phyloP scores from a whole-genome alignment of 2,329 filamentous ascomycete genomes.

The Septoria petroselini region DNA sequence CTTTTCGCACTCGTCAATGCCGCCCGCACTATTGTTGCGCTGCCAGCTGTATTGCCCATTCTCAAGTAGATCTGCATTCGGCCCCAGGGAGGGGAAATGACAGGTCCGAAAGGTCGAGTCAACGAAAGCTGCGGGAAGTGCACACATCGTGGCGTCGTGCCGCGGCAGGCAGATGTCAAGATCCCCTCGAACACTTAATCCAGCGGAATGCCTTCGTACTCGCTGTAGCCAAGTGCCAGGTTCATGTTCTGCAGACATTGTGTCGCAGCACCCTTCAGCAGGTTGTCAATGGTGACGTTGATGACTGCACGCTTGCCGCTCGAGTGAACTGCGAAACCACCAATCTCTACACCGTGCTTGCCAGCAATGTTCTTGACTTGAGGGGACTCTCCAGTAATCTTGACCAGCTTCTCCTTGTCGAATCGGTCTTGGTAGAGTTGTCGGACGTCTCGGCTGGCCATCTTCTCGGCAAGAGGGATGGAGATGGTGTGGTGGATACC shows the following conservation, averaged over 20 bases:
- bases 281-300: slow-evolving; percentile 88
- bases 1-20: background rate
- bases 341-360: slow-evolving; percentile 88
- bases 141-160: background rate
- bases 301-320: slow-evolving; percentile 90
- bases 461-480: slow-evolving; percentile 78
- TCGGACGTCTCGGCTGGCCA: slow-evolving; percentile 88
- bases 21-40: background rate
- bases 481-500: slow-evolving; percentile 90
- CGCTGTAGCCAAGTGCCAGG: slow-evolving; percentile 78
- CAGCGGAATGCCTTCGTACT: slow-evolving; percentile 81
- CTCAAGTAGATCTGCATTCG: background rate
- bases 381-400: slow-evolving; percentile 83
- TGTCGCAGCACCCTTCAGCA: slow-evolving; percentile 88
- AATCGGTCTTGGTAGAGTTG: slow-evolving; percentile 96
- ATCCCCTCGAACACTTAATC: slow-evolving; percentile 36
- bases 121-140: no score
- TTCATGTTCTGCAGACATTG: slow-evolving; percentile 97
- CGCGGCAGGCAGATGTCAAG: background rate
- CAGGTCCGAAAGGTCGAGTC: no score
- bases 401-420: slow-evolving; percentile 91
- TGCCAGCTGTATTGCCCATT: background rate
- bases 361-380: slow-evolving; percentile 79
- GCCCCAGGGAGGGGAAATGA: background rate
- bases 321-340: slow-evolving; percentile 89